phyloP scores from a whole-genome alignment of 2,329 filamentous ascomycete species.

The Penicillium sp. region DNA sequence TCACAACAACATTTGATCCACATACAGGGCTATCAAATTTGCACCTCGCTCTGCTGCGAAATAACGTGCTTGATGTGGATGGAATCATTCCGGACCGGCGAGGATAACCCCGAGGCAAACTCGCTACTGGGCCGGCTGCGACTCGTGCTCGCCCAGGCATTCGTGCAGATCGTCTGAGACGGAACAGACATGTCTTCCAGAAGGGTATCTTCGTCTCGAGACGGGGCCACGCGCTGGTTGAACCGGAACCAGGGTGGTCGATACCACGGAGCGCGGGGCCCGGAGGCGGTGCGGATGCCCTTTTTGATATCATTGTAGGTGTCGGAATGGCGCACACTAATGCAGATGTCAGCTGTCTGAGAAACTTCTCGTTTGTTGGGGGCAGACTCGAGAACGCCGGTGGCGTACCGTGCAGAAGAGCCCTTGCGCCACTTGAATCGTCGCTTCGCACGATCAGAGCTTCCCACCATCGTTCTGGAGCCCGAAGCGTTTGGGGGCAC shows the following conservation, averaged over 20 bases:
- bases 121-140: slow-evolving; percentile 27
- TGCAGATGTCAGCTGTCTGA: not conserved
- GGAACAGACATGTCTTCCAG: slow-evolving; percentile 19
- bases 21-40: too few relatives aligned
- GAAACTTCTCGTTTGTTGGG: not conserved
- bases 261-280: slow-evolving; percentile 5
- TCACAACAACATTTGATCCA: not conserved
- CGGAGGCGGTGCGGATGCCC: slow-evolving; percentile 4
- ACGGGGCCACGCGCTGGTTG: slow-evolving; percentile 8
- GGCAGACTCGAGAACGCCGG: not conserved
- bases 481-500: slow-evolving; percentile 5
- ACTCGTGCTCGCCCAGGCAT: slow-evolving; percentile 32
- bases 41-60: slow-evolving; percentile 32
- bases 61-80: slow-evolving; percentile 37
- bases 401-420: slow-evolving; percentile 18
- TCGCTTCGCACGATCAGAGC: slow-evolving; percentile 28
- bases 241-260: slow-evolving; percentile 12
- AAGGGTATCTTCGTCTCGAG: slow-evolving; percentile 11
- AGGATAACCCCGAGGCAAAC: slow-evolving; percentile 8
- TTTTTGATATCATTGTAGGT: slow-evolving; percentile 26
- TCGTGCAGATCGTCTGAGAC: slow-evolving; percentile 29
- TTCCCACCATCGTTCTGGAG: slow-evolving; percentile 20
- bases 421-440: slow-evolving; percentile 24
- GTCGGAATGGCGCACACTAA: not conserved
- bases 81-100: slow-evolving; percentile 16